Evolutionary conservation across 768 basidiomycete species (phyloP).

Genomic region (Lepiota brunneoincarnata): DNA sequence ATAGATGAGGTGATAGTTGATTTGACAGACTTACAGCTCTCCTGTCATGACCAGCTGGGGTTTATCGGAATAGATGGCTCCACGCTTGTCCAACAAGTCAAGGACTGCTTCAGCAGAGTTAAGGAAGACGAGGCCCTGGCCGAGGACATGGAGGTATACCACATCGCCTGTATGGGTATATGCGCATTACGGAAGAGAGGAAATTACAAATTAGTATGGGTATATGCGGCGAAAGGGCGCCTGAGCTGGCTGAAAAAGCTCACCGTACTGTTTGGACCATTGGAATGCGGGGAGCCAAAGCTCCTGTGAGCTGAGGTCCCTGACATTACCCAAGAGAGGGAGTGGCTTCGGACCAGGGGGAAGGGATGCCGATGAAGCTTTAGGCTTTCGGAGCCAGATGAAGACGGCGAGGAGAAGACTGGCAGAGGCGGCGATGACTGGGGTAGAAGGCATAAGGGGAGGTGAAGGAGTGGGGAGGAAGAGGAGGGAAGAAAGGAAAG

Average conservation of each 20-base stretch:
- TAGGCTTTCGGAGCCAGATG: constrained; percentile 42
- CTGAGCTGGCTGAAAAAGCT: constrained; percentile 17
- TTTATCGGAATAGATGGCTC: constrained; percentile 74
- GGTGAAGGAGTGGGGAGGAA: constrained; percentile 2
- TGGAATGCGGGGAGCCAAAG: constrained; percentile 60
- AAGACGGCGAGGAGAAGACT: constrained; percentile 35
- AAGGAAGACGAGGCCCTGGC: constrained; percentile 66
- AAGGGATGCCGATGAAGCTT: constrained; percentile 36
- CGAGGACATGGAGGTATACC: constrained; percentile 62
- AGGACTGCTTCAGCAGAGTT: constrained; percentile 55
- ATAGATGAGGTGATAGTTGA: constrained; percentile 4
- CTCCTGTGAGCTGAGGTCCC: constrained; percentile 56
- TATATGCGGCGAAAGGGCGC: constrained; percentile 5
- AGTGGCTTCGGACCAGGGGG: constrained; percentile 71
- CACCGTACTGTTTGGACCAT: constrained; percentile 68
- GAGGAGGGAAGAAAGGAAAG: constrained; percentile 9
- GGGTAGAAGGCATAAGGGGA: constrained; percentile 7
- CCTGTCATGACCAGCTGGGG: constrained; percentile 66
- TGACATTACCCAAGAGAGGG: constrained; percentile 63
- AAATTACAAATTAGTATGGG: constrained; percentile 9
- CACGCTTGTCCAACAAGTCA: constrained; percentile 70
- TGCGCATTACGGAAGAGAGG: neutral
- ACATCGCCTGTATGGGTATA: constrained; percentile 48
- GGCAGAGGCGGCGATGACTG: constrained; percentile 11
- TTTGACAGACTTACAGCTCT: constrained; percentile 51